Base-by-base conservation (phyloP, 1,284 basidiomycete species). In the Trametes polyzona region DNA sequence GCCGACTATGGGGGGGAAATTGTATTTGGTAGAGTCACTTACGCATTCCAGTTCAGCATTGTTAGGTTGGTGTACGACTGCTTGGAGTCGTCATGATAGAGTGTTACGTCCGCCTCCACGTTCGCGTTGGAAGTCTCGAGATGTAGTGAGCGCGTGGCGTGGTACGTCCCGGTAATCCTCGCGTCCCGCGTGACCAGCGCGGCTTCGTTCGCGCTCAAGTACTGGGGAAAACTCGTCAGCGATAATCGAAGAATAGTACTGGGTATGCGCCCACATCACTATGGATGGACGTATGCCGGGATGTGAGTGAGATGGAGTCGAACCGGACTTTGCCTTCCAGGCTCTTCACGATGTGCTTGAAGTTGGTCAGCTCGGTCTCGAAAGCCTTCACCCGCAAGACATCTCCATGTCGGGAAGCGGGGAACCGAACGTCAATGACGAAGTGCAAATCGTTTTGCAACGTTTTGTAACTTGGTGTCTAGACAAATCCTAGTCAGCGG, bases 111-210 rank as follows among this genome's bases (percentile, higher is more conserved):
- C 4, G 71, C 69, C 11, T 69, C 48, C 51, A 84, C 76, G n/a
- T 33, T 59, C 3, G 68, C 71, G 58, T 80, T 80, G 26, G 68
- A 55, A 1, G 77, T 78, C 17, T 47, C 24, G 19, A 84, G 58
- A 1, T 57, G 57, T 12, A 84, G 71, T 3, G 65, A 67, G 0
- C 69, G 68, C 6, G 70, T 66, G 7, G 67, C 65, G 35, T 71
- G 70, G 67, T 76, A 82, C 23, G 66, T 65, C 8, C 83, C 82
- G 3, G 66, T 58, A 53, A 84, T 76, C 11, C 63, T 62, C 21
- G 70, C 72, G 43, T 80, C 77, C 0, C 67, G 37, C 0, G 74
- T 75, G 17, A 59, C 54, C 39, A 82, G 58, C 5, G 30, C 48
- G 10, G 70, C 73, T 8, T 63, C 55, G 2, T 70, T 65, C 0